These are phyloP conservation scores for Favolaschia claudopus DNA, from an alignment of 768 basidiomycete genomes.

Conservation along the genomic window DNA sequence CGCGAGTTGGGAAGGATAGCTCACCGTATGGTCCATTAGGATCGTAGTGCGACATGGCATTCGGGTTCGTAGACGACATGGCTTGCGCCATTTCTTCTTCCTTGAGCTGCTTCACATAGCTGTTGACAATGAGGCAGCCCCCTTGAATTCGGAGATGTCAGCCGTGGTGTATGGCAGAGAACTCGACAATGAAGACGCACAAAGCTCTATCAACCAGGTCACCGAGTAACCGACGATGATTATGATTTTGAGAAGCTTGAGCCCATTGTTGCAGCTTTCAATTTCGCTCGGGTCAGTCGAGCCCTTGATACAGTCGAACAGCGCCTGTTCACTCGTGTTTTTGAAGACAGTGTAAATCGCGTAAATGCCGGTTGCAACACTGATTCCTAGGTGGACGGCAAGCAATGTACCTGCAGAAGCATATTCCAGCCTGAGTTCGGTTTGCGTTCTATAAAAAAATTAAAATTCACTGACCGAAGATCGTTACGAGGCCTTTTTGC, in stretches of 20 bases:
- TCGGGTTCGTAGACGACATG: constrained; percentile 23
- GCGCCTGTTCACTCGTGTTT: constrained; percentile 42
- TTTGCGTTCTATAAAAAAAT: too few relatives aligned
- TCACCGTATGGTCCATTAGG: background rate
- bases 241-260: constrained; percentile 51
- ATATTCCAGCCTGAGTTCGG: too few relatives aligned
- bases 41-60: constrained; percentile 30
- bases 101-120: constrained; percentile 60
- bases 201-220: constrained; percentile 62
- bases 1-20: too few relatives aligned
- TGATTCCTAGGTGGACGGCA: constrained; percentile 53
- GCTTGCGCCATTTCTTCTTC: constrained; percentile 52
- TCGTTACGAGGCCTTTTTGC: constrained; percentile 48
- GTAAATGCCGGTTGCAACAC: constrained; percentile 56
- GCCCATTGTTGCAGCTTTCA: constrained; percentile 50
- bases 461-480: too few relatives aligned
- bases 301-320: constrained; percentile 48
- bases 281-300: constrained; percentile 35
- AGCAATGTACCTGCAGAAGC: too few relatives aligned
- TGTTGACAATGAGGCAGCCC: constrained; percentile 57
- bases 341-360: constrained; percentile 58
- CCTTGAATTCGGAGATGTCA: constrained; percentile 43
- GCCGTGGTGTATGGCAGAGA: background rate
- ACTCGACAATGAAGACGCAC: constrained; percentile 44
- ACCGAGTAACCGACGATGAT: constrained; percentile 54